These are phyloP conservation scores for Penicillium sp. DNA, from an alignment of 2,329 filamentous ascomycete species.

Conservation along the genomic window DNA sequence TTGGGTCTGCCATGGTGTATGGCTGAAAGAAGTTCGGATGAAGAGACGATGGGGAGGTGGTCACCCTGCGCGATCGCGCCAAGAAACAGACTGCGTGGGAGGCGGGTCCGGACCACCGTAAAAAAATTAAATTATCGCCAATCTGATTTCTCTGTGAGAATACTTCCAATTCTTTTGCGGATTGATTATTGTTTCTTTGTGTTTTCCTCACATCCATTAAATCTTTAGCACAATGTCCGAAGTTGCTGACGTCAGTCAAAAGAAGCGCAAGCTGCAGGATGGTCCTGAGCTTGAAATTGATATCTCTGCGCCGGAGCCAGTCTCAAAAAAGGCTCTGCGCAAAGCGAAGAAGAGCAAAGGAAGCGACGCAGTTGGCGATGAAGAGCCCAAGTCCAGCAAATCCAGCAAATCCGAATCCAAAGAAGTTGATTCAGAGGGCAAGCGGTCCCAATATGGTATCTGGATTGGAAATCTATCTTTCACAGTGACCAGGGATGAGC, in stretches of 20 bases:
- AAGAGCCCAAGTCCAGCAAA: slow-evolving; percentile 31
- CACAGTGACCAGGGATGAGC: slow-evolving; percentile 67
- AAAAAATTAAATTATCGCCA: slow-evolving; percentile 23
- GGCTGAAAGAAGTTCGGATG: slow-evolving; percentile 3
- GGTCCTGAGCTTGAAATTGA: slow-evolving; percentile 79
- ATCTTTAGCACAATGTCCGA: slow-evolving; percentile 29
- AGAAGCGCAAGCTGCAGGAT: slow-evolving; percentile 68
- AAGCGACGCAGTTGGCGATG: slow-evolving; percentile 22
- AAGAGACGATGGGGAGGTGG: slow-evolving; percentile 12
- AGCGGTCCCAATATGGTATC: slow-evolving; percentile 76
- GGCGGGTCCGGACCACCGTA: slow-evolving; percentile 32
- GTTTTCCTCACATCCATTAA: not conserved
- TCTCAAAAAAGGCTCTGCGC: slow-evolving; percentile 89
- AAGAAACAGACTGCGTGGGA: slow-evolving; percentile 22
- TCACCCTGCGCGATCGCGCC: slow-evolving; percentile 22
- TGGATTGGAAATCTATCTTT: slow-evolving; percentile 98
- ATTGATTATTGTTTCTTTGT: not conserved
- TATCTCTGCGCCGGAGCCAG: slow-evolving; percentile 82
- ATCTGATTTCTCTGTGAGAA: not conserved
- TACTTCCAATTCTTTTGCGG: not conserved
- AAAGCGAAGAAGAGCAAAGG: slow-evolving; percentile 70
- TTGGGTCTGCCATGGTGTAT: slow-evolving; percentile 34
- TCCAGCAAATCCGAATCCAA: slow-evolving; percentile 35
- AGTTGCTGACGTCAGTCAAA: slow-evolving; percentile 37
- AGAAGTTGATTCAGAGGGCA: slow-evolving; percentile 29